These are phyloP conservation scores for Spiraea crenata DNA, from an alignment of 331 rosid genomes.

Conservation along the genomic window DNA sequence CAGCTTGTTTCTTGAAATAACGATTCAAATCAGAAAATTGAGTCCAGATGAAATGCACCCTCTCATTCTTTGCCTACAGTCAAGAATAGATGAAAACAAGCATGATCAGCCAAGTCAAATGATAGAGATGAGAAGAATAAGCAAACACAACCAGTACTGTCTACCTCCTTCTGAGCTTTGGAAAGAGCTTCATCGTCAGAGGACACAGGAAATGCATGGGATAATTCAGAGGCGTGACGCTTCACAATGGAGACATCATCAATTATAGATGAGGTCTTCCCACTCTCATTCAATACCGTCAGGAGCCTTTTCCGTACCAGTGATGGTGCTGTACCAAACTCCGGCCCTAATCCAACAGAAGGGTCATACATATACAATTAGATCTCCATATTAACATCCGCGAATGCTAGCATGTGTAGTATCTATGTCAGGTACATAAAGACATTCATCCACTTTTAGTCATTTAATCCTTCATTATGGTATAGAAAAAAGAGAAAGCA, in stretches of 20 bases:
- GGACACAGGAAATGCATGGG: slow-evolving; percentile 73
- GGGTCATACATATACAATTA: not conserved
- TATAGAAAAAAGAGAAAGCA: not conserved
- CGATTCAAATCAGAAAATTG: slow-evolving; percentile 78
- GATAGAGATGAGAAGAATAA: not conserved
- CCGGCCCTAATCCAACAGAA: slow-evolving; percentile 62
- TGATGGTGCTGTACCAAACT: slow-evolving; percentile 81
- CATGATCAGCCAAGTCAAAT: not conserved
- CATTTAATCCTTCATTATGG: not conserved
- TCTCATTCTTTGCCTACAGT: slow-evolving; percentile 77
- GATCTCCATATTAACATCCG: not conserved
- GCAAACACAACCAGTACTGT: slow-evolving; percentile 16
- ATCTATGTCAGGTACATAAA: not conserved
- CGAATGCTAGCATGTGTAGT: not conserved
- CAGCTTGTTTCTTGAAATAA: slow-evolving; percentile 73
- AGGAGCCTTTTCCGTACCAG: slow-evolving; percentile 70
- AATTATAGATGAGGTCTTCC: slow-evolving; percentile 67
- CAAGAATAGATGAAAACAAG: slow-evolving; percentile 15
- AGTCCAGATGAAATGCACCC: slow-evolving; percentile 89
- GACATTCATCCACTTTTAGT: no score
- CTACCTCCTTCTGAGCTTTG: slow-evolving; percentile 78
- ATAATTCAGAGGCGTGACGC: slow-evolving; percentile 71
- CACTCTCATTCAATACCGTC: slow-evolving; percentile 64
- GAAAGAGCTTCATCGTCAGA: slow-evolving; percentile 89
- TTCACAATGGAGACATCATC: slow-evolving; percentile 79